These are phyloP conservation scores for Gynandropsis gynandra DNA, from an alignment of 345 rosid species.

Conservation along the genomic window DNA sequence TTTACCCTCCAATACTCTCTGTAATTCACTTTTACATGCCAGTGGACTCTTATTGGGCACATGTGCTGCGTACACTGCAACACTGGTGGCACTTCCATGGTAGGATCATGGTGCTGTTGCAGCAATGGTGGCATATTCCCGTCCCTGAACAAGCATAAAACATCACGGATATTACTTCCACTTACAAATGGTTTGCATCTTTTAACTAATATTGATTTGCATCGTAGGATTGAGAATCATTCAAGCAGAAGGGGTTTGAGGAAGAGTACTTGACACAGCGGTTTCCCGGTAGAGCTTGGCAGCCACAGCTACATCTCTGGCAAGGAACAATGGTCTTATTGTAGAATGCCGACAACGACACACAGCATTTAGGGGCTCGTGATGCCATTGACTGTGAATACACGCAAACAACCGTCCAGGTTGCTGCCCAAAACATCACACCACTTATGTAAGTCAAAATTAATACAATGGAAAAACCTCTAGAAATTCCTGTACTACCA, in stretches of 20 bases:
- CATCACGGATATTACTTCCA: neutral
- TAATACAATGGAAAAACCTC: neutral
- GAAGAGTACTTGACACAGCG: slow-evolving; percentile 45
- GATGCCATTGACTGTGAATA: slow-evolving; percentile 69
- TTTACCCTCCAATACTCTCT: slow-evolving; percentile 72
- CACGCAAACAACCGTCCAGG: slow-evolving; percentile 64
- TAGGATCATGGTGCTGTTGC: slow-evolving; percentile 37
- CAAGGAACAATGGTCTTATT: slow-evolving; percentile 57
- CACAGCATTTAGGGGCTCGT: slow-evolving; percentile 68
- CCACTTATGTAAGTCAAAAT: neutral
- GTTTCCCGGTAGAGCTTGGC: slow-evolving; percentile 39
- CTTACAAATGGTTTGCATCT: neutral
- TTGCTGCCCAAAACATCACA: slow-evolving; percentile 32
- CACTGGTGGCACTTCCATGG: slow-evolving; percentile 29
- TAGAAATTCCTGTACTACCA: no score
- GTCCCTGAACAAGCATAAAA: slow-evolving; percentile 23
- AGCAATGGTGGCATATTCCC: slow-evolving; percentile 35
- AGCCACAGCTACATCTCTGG: slow-evolving; percentile 65
- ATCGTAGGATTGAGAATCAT: neutral
- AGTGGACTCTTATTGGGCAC: slow-evolving; percentile 75
- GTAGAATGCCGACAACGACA: slow-evolving; percentile 76
- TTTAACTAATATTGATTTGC: neutral
- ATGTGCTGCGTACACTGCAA: slow-evolving; percentile 60
- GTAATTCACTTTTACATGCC: slow-evolving; percentile 89
- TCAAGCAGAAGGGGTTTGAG: neutral